Evolutionary conservation across 768 basidiomycete species (phyloP), one percentile per base, ranked within the genome.

Genomic region (Tephrocybe sp.): DNA sequence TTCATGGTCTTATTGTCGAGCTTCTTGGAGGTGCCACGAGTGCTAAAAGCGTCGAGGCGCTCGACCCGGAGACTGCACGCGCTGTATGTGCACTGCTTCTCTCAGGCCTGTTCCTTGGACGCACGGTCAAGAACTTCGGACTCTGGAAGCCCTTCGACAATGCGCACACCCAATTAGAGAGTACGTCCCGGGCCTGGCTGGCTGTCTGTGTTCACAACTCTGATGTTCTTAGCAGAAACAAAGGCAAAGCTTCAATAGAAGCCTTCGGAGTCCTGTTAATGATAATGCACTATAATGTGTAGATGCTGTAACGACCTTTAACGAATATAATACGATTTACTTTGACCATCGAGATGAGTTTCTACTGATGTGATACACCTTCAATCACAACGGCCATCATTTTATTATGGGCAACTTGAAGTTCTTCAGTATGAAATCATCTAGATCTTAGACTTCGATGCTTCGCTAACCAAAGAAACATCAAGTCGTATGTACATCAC

Each of bases 51-150:
- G 64, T 78, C 1, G 75, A 77, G 28, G 71, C 85, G 1, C 59
- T 87, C 3, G 85, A 88, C 50, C 71, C 79, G 0, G 80, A 86
- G 60, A 74, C 72, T 5, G 91, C 90, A 10, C 73, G 90, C 11
- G 84, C 88, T 6, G 73, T 84, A 17, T 93, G 90, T 65, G 85
- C 87, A 25, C 51, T 85, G 12, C 61, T 93, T 1, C 73, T 93
- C 15, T 73, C 78, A 11, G 71, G 60, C 0, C 58, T 92, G 34
- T 93, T 94, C 58, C 65, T 75, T 1, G 74, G 74, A 26, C 74
- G 92, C 32, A 80, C 88, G 1, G 72, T 81, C 38, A 85, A 79
- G 71, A 90, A 85, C 58, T 88, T 86, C 63, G 72, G 69, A 4
- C 58, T 74, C 33, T 61, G 62, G 61, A 57, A 56, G 20, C 42